These are phyloP conservation scores for Edaphochlamys debaryana DNA, from an alignment of 139 green algal species.

Conservation along the genomic window DNA sequence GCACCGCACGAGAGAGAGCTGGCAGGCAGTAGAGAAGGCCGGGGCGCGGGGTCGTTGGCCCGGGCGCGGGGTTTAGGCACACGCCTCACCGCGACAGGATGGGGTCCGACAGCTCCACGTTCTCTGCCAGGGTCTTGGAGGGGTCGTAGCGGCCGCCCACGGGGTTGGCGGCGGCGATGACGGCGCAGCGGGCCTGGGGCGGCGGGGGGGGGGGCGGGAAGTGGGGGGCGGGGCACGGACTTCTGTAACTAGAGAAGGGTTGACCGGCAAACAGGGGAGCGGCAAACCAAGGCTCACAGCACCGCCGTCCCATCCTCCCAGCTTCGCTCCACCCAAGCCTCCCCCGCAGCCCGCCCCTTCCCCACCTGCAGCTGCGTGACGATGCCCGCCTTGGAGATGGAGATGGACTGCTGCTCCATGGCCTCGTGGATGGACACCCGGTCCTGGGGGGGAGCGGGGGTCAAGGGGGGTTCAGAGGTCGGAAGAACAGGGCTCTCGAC, in stretches of 20 bases:
- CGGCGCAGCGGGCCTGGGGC: conserved; percentile 81
- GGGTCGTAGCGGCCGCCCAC: conserved; percentile 96
- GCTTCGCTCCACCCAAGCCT: too few relatives aligned
- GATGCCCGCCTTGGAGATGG: conserved; percentile 99
- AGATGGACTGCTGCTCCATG: conserved; percentile 99
- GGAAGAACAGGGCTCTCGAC: too few relatives aligned
- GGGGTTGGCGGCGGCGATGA: conserved; percentile 98
- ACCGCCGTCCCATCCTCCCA: neutral
- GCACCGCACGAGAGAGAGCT: too few relatives aligned
- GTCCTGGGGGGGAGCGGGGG: conserved; percentile 63
- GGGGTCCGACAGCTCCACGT: conserved; percentile 93
- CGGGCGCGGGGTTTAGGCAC: too few relatives aligned
- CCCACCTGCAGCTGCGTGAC: conserved; percentile 69
- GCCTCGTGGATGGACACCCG: conserved; percentile 86
- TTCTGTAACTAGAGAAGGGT: too few relatives aligned
- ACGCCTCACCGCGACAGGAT: conserved; percentile 91
- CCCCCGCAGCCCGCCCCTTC: too few relatives aligned
- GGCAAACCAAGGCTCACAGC: neutral
- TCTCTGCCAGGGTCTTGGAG: conserved; percentile 77
- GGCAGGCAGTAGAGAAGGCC: too few relatives aligned
- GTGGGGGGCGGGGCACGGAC: too few relatives aligned
- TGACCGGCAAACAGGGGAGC: neutral
- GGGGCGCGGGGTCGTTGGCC: too few relatives aligned
- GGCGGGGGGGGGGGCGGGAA: neutral
- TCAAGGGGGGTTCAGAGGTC: neutral